These are phyloP conservation scores for Pyrenula aspistea DNA, from an alignment of 495 filamentous ascomycete genomes.

Conservation along the genomic window DNA sequence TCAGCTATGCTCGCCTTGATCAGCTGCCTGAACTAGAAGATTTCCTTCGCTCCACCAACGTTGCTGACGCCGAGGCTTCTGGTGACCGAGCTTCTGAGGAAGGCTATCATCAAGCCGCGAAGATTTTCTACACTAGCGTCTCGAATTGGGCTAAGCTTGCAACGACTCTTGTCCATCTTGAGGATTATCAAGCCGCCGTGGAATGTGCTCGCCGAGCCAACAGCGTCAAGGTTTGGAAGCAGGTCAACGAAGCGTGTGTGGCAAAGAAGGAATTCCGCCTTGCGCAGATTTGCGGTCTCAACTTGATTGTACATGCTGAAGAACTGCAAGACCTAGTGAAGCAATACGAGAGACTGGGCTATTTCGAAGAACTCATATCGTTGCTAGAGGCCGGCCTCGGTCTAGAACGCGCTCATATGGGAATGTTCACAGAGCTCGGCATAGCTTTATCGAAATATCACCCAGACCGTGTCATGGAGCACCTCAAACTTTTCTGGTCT, in stretches of 20 bases:
- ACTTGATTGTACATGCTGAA: conserved; percentile 96
- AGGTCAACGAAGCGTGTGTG: conserved; percentile 95
- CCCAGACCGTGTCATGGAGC: conserved; percentile 94
- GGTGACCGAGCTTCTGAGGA: conserved; percentile 97
- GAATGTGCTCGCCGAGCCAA: conserved; percentile 98
- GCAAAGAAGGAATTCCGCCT: conserved; percentile 98
- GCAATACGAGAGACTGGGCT: conserved; percentile 94
- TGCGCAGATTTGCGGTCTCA: conserved; percentile 97
- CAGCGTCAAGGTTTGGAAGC: conserved; percentile 99
- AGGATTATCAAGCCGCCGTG: conserved; percentile 95
- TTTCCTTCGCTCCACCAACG: conserved; percentile 88
- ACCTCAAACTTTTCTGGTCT: conserved; percentile 97
- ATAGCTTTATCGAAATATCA: conserved; percentile 95
- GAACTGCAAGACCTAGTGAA: conserved; percentile 86
- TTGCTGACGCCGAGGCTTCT: conserved; percentile 87
- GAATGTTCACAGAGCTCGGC: conserved; percentile 95
- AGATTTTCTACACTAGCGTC: conserved; percentile 97
- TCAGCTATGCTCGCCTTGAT: conserved; percentile 83
- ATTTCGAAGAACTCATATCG: conserved; percentile 94
- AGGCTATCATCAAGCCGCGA: conserved; percentile 89
- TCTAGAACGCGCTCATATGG: conserved; percentile 81
- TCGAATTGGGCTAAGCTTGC: conserved; percentile 99
- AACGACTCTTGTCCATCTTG: conserved; percentile 88
- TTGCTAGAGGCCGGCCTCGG: conserved; percentile 93
- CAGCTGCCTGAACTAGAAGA: conserved; percentile 91